Evolutionary conservation across 805 yeast genomes (phyloP), one percentile per base, ranked within the genome.

Genomic region (Spathaspora sp.): DNA sequence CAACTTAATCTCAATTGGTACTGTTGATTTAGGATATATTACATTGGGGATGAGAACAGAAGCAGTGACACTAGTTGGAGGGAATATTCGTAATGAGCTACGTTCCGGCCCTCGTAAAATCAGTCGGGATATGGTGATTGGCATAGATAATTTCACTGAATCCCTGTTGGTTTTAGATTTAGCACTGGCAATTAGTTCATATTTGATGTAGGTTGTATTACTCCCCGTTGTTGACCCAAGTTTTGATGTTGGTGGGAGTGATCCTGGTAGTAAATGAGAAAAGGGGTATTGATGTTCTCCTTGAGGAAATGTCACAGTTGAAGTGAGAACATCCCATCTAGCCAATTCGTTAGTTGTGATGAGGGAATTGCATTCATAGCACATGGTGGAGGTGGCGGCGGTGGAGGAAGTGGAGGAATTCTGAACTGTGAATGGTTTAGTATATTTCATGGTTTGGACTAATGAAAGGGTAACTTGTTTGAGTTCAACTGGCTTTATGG

Each of bases 21-120:
- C 89, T 0, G 86, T 77, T 0, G 97, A 86, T 64, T 88, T 86
- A 11, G 98, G 98, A 66, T 89, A 89, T 31, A 89, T 79, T 14
- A 91, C 96, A 56, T 87, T 87, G 1, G 99, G 99, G 47, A 94
- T 73, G 14, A 85, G 87, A 8, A 96, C 94, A 26, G 87, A 82
- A 6, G 97, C 96, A 2, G 90, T 85, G 38, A 94, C 85, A 43
- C 87, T 88, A 0, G 98, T 93, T 7, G 99, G 98, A 0, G 99
- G 99, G 68, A 94, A 94, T 1, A 94, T 89, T 54, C 99, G 79
- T 39, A 90, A 70, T 1, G 97, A 89, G 62, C 88, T 89, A 59
- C 91, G 78, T 64, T 92, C 97, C 2, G 89, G 88, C 6, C 94
- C 93, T 45, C 89, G 74, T 20, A 89, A 66, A 29, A 93, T 81